These are phyloP conservation scores for Neurospora sp. DNA, from an alignment of 495 filamentous ascomycete species.

Conservation along the genomic window DNA sequence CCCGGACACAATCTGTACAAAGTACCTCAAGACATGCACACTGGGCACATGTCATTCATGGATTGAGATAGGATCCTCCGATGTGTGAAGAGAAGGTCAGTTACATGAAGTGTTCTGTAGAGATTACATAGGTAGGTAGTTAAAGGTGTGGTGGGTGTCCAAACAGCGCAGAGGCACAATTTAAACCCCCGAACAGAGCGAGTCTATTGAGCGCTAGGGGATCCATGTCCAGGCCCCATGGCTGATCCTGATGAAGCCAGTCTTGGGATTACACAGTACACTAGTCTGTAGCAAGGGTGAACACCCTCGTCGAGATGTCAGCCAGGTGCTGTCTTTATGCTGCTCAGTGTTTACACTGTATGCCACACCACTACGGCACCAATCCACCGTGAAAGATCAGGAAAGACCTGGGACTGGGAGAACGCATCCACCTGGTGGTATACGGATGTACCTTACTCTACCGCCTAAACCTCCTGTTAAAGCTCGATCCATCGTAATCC, in stretches of 20 bases:
- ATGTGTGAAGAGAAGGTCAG: background rate
- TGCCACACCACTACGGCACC: background rate
- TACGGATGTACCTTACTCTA: background rate
- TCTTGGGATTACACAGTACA: background rate
- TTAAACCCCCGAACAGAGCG: background rate
- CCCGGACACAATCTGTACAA: background rate
- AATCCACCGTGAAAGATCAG: background rate
- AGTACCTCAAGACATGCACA: background rate
- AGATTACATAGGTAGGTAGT: background rate
- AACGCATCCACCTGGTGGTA: background rate
- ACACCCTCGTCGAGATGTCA: constrained; percentile 7
- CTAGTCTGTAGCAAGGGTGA: constrained; percentile 9
- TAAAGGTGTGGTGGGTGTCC: background rate
- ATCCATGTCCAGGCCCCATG: background rate
- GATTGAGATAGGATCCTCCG: background rate
- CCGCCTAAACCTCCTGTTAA: background rate
- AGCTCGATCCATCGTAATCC: background rate
- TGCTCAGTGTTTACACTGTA: background rate
- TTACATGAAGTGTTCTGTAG: background rate
- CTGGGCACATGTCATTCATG: background rate
- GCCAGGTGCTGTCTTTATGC: constrained; percentile 6
- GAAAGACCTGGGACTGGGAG: background rate
- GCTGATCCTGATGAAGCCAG: constrained; percentile 13
- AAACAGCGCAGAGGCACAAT: background rate
- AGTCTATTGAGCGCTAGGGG: background rate